Evolutionary conservation across 768 basidiomycete genomes (phyloP).

Genomic region (Phanerochaete sordida): DNA sequence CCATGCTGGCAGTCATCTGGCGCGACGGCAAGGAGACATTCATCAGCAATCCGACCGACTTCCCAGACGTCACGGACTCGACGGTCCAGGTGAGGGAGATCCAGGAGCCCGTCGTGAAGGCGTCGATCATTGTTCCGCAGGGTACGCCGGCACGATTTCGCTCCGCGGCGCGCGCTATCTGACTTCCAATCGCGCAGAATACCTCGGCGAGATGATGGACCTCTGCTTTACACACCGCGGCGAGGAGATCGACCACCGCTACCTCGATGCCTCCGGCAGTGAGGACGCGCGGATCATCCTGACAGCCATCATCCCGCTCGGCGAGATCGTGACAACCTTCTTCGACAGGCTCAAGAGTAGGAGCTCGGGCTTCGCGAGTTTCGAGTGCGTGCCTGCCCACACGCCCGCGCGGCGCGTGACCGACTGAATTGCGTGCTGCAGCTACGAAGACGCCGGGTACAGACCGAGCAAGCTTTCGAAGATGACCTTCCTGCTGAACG

Average conservation of each 20-base stretch:
- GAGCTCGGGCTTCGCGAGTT: slow-evolving; percentile 88
- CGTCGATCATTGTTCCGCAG: slow-evolving; percentile 92
- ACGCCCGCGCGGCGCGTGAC: not conserved
- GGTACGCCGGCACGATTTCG: slow-evolving; percentile 39
- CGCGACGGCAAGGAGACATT: slow-evolving; percentile 47
- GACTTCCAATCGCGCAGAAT: slow-evolving; percentile 45
- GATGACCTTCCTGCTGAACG: slow-evolving; percentile 91
- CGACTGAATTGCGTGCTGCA: slow-evolving; percentile 24
- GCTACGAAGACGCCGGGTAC: slow-evolving; percentile 95
- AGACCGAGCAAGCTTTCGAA: slow-evolving; percentile 76
- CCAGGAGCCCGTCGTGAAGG: slow-evolving; percentile 91
- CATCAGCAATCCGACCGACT: slow-evolving; percentile 93
- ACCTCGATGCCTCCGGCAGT: slow-evolving; percentile 61
- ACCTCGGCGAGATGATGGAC: slow-evolving; percentile 95
- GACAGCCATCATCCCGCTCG: slow-evolving; percentile 80
- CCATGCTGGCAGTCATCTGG: slow-evolving; percentile 58
- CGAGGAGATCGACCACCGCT: slow-evolving; percentile 77
- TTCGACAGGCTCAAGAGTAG: slow-evolving; percentile 93
- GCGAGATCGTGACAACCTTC: slow-evolving; percentile 93
- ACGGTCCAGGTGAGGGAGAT: slow-evolving; percentile 64
- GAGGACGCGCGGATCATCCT: slow-evolving; percentile 70
- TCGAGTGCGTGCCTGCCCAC: slow-evolving; percentile 84
- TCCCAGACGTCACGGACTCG: slow-evolving; percentile 76
- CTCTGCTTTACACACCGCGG: slow-evolving; percentile 86
- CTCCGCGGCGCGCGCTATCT: not conserved